A percentile compares a stretch with the other conserved stretches of the same genome.
Conservation (phyloP, 148 eudicot genomes). For the Rhododendron ferrugineum region DNA sequence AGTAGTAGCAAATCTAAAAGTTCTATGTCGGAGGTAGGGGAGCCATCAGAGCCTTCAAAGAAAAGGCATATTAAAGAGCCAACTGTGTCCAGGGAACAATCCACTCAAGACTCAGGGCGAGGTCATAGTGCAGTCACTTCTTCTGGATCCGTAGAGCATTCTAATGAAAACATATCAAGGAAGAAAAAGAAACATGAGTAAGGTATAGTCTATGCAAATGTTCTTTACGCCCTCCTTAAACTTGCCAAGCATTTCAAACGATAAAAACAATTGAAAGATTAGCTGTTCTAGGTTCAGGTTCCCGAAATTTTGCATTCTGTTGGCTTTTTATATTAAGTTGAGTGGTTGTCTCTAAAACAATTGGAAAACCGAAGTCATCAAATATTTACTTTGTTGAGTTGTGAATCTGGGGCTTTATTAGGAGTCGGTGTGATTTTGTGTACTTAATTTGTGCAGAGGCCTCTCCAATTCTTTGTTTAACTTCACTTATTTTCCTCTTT, state of each 20-base stretch:
- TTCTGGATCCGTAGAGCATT: constrained; percentile 45
- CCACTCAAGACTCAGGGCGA: constrained; percentile 40
- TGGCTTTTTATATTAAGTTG: background rate
- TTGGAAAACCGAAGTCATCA: background rate
- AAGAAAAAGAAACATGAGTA: constrained; percentile 25
- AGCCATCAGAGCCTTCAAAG: constrained; percentile 29
- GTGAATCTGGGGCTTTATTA: background rate
- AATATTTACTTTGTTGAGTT: background rate
- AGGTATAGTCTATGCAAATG: background rate
- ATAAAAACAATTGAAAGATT: background rate
- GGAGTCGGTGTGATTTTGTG: background rate
- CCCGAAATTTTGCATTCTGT: background rate
- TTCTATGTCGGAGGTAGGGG: constrained; percentile 29
- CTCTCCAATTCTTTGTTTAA: background rate
- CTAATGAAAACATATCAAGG: constrained; percentile 48
- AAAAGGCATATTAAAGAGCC: constrained; percentile 27
- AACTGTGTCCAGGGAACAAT: constrained; percentile 27
- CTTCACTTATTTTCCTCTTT: background rate
- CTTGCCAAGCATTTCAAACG: background rate
- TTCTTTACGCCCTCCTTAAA: background rate
- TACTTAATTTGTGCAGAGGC: background rate
- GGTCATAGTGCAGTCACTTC: constrained; percentile 41
- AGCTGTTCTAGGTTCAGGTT: background rate
- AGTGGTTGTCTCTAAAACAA: background rate
- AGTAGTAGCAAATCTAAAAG: constrained; percentile 45